Base-by-base conservation (phyloP, 2,329 filamentous ascomycete genomes). In the Aaosphaeria arxii region DNA sequence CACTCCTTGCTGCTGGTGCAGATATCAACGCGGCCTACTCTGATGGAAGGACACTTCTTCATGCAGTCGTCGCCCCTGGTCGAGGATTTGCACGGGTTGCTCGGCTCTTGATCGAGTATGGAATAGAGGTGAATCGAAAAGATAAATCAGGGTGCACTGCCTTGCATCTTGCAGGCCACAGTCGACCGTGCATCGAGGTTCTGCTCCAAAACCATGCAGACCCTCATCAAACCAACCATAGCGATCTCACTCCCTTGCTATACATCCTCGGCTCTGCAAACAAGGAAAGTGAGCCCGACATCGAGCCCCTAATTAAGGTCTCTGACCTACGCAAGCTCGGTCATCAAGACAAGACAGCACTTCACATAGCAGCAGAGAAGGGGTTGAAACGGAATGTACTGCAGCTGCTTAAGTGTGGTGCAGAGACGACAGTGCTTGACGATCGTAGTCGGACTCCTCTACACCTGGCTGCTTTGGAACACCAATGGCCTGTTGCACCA, bases 41-140 rank as follows among this genome's bases (percentile, higher is more conserved):
- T 1, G 59, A 67, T 43, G 62, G 63, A 30, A 60, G 55, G 42
- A 67, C 62, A 9, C 47, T 68, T 11, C 59, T 69, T 30, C 66
- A 69, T 50, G 57, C 52, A 31, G 54, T 53, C 11, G 64, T 66
- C 5, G 49, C 45, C 29, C 40, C 54, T 24, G 43, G 43, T n/a
- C 45, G 52, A 11, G 51, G 55, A 28, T 45, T 59, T 11, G 41
- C 53, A 5, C 60, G 53, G 36, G 51, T 63, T 11, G 59, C 55
- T 11, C 55, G 57, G 29, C 40, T 53, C 31, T 54, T 69, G 2
- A 47, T 69, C 17, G 54, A 53, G 36, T 47, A 54, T 11, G 61
- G 61, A 3, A 48, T 62, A 6, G 52, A 56, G 2, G 47, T 63
- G 30, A 54, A 64, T 36, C 48, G 49, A 7, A 52, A 54, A 42